Conservation (phyloP, 225 moss, liverwort and hornwort species). For the Ulota crispa region DNA sequence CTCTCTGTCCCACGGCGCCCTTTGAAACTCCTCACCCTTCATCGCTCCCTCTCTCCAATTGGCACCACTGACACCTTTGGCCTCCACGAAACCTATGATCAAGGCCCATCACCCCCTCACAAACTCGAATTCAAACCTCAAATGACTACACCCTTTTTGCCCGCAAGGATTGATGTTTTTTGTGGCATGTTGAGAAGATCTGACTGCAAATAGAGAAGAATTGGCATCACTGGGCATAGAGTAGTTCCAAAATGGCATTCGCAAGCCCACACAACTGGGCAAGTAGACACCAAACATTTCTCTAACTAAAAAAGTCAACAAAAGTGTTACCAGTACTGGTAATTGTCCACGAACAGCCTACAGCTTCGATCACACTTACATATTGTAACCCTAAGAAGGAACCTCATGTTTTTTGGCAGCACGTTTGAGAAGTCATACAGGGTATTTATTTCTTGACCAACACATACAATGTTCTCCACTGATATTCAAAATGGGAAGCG, state of each 20-base stretch:
- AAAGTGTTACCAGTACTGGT: background rate
- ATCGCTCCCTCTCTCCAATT: slow-evolving; percentile 1
- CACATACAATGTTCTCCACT: background rate
- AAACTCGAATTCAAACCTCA: background rate
- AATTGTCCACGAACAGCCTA: background rate
- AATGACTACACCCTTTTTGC: background rate
- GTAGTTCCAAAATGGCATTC: background rate
- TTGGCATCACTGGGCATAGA: background rate
- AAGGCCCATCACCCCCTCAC: background rate
- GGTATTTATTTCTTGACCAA: background rate
- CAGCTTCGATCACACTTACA: background rate
- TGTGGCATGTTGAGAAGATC: background rate
- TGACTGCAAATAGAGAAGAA: background rate
- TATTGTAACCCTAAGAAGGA: background rate
- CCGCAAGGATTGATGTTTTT: background rate
- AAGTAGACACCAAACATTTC: background rate
- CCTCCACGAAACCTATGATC: background rate
- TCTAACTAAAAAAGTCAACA: background rate
- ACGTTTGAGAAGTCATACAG: background rate
- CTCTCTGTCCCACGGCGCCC: slow-evolving; percentile 30
- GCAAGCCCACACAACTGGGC: background rate
- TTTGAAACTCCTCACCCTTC: slow-evolving; percentile 26
- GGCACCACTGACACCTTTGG: background rate
- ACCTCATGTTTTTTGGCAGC: background rate
- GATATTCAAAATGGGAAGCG: background rate